Base-by-base conservation (phyloP, 495 filamentous ascomycete species). In the Paragyromitra xinjiangensis region DNA sequence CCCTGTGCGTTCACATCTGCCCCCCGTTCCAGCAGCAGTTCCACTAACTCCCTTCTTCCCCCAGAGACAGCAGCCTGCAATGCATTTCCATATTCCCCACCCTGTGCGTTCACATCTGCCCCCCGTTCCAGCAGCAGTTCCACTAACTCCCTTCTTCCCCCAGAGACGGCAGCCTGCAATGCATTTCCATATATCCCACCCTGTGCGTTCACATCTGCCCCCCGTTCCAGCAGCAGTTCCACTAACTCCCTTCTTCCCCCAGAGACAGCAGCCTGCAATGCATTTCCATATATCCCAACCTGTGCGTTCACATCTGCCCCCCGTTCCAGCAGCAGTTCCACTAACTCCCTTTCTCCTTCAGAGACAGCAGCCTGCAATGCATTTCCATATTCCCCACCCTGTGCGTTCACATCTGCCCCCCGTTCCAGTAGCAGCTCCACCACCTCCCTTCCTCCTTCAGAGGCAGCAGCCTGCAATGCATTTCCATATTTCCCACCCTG, bases 111-210 rank as follows among this genome's bases (percentile, higher is more conserved):
- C 26, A 61, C 56, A 61, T 37, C 56, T 39, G 56, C 56, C 8
- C 56, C 56, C 12, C 29, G 56, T n/a, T 61, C 12, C 12, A 61
- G 29, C 56, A 61, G 16, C 56, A 61, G n/a, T 29, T 61, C 48
- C 48, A 50, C n/a, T 16, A 50, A 0, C n/a, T 50, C 16, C 48
- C 16, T 50, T 0, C 11, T 44, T 2, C 42, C 42, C 3, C 1
- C 2, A 1, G 1, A 29, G 2, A 3, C 29, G 0, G 29, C 29
- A 29, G 29, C 29, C 29, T 29, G 29, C 29, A 29, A 29, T 29
- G 29, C 29, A 29, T 29, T 29, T 29, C 29, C 29, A 29, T 29
- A 29, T 1, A 1, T 0, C 29, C 29, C 29, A 29, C 29, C 29
- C 29, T 29, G 29, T 29, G 29, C 29, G 1, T 29, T 29, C 29